A percentile compares a stretch with the other conserved stretches of the same genome.
Evolutionary conservation across 768 basidiomycete genomes (phyloP).

Genomic region (Dendrothele bispora): DNA sequence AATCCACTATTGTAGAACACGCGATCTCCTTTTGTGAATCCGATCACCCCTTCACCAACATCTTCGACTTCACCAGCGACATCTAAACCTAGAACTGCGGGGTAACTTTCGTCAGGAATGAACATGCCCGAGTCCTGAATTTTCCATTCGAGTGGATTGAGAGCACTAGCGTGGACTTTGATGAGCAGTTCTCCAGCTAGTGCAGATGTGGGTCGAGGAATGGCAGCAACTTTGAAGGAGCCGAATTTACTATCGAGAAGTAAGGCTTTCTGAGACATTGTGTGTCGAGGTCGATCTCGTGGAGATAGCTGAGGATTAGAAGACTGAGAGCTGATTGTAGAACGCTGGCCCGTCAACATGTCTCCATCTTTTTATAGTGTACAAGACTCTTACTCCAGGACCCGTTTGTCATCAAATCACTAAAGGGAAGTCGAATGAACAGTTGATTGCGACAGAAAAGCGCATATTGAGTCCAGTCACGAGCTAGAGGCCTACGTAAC

Average conservation of each 20-base stretch:
- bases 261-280: slow-evolving; percentile 2
- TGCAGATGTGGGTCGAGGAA: background rate
- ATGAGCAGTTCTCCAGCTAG: background rate
- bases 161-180: background rate
- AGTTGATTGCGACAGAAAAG: too few relatives aligned
- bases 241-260: background rate
- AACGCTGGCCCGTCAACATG: too few relatives aligned
- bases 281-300: too few relatives aligned
- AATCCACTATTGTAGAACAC: slow-evolving; percentile 49
- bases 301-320: too few relatives aligned
- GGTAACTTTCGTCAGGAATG: slow-evolving; percentile 38
- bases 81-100: slow-evolving; percentile 48
- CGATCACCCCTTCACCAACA: slow-evolving; percentile 51
- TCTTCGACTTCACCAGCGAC: slow-evolving; percentile 50
- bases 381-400: too few relatives aligned
- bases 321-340: too few relatives aligned
- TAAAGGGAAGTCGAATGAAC: too few relatives aligned
- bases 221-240: background rate
- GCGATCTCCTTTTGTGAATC: slow-evolving; percentile 50
- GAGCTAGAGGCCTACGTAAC: too few relatives aligned
- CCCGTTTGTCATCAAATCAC: too few relatives aligned
- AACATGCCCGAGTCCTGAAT: slow-evolving; percentile 35
- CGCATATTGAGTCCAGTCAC: too few relatives aligned
- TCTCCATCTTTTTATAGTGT: too few relatives aligned
- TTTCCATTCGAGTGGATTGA: background rate